Percentiles rank a stretch among this genome's conserved stretches.
Conservation (phyloP, 1,139 yeast genomes). For the Diutina siamensis region DNA sequence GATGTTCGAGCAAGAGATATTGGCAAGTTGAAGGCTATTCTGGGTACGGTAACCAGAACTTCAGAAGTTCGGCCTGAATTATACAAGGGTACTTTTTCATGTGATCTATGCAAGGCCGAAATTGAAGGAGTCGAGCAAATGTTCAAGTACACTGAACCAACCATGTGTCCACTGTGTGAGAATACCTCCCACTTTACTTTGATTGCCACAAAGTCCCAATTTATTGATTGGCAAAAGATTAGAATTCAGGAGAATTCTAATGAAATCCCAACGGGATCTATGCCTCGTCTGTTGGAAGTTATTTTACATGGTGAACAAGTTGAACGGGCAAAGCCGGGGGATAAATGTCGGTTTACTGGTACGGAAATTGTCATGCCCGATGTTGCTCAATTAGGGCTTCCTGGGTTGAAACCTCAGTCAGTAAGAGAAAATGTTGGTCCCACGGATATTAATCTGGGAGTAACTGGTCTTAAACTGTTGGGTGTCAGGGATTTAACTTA, state of each 20-base stretch:
- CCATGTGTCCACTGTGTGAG: slow-evolving; percentile 82
- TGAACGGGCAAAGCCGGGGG: slow-evolving; percentile 97
- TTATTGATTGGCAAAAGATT: slow-evolving; percentile 95
- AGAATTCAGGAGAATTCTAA: slow-evolving; percentile 91
- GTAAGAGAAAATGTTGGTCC: slow-evolving; percentile 46
- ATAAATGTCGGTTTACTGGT: slow-evolving; percentile 89
- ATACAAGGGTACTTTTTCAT: slow-evolving; percentile 75
- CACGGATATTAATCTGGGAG: slow-evolving; percentile 67
- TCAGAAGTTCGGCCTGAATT: slow-evolving; percentile 96
- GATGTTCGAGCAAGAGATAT: slow-evolving; percentile 84
- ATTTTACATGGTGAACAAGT: slow-evolving; percentile 90
- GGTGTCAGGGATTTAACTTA: slow-evolving; percentile 95
- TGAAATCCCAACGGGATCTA: slow-evolving; percentile 96
- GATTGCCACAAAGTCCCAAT: slow-evolving; percentile 72
- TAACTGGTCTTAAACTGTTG: slow-evolving; percentile 70
- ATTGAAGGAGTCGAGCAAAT: slow-evolving; percentile 89
- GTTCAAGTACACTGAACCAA: slow-evolving; percentile 91
- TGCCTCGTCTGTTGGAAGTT: slow-evolving; percentile 96
- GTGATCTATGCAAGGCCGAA: slow-evolving; percentile 79
- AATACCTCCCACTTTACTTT: slow-evolving; percentile 83
- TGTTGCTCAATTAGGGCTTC: slow-evolving; percentile 88
- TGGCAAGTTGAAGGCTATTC: slow-evolving; percentile 73
- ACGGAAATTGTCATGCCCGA: slow-evolving; percentile 95
- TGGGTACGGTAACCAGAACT: slow-evolving; percentile 95
- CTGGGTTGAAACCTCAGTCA: slow-evolving; percentile 87